These are phyloP conservation scores for Chaetothyriales sp. DNA, from an alignment of 2,329 filamentous ascomycete genomes.

Conservation along the genomic window DNA sequence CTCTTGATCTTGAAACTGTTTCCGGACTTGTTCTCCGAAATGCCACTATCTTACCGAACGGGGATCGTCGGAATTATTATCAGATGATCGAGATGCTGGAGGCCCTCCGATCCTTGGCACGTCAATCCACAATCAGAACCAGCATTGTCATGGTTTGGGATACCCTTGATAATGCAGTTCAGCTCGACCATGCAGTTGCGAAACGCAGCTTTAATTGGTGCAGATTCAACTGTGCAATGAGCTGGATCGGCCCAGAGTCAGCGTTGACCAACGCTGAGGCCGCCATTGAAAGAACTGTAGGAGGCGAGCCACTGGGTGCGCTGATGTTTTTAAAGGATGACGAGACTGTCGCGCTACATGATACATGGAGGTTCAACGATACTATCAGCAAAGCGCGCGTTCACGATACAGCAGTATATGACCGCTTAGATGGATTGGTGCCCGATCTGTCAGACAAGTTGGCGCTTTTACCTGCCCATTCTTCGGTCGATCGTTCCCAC, in stretches of 20 bases:
- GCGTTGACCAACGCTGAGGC: slow-evolving; percentile 25
- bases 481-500: background rate
- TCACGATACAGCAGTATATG: background rate
- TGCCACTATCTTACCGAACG: slow-evolving; percentile 28
- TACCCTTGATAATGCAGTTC: slow-evolving; percentile 28
- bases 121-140: slow-evolving; percentile 32
- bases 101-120: slow-evolving; percentile 33
- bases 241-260: slow-evolving; percentile 30
- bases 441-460: background rate
- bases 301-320: slow-evolving; percentile 30
- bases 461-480: background rate
- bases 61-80: slow-evolving; percentile 33
- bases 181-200: slow-evolving; percentile 29
- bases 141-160: slow-evolving; percentile 35
- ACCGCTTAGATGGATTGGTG: background rate
- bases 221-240: slow-evolving; percentile 33
- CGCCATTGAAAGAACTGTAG: slow-evolving; percentile 18
- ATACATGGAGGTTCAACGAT: slow-evolving; percentile 27
- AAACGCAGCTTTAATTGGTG: slow-evolving; percentile 34
- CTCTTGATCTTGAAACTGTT: slow-evolving; percentile 24
- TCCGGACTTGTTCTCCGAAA: slow-evolving; percentile 30
- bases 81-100: slow-evolving; percentile 28
- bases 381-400: background rate
- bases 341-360: slow-evolving; percentile 31
- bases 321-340: slow-evolving; percentile 36